These are phyloP conservation scores for Elaeis oleifera DNA, from an alignment of 202 grass and related monocot genomes.

Conservation along the genomic window DNA sequence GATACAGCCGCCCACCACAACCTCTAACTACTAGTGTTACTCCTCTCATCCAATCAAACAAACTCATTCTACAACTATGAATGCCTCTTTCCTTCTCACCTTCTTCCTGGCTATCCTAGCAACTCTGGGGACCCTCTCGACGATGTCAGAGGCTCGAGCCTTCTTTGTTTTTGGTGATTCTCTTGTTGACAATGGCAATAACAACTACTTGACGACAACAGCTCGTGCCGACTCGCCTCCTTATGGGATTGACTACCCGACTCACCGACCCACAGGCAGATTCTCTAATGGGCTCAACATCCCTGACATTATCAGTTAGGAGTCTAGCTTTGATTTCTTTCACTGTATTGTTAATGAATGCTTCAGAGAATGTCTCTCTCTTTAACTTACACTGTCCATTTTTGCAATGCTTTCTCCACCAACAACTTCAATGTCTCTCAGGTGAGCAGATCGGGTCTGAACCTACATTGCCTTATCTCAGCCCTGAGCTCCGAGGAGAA, in stretches of 20 bases:
- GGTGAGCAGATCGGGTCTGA: constrained; percentile 65
- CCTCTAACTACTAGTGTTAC: constrained; percentile 9
- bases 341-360: too few relatives aligned
- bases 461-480: constrained; percentile 73
- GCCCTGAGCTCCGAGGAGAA: constrained; percentile 59
- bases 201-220: constrained; percentile 78
- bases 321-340: background rate
- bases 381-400: too few relatives aligned
- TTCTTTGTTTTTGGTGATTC: constrained; percentile 99
- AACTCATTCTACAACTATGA: too few relatives aligned
- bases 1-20: background rate
- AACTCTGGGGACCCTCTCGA: constrained; percentile 17
- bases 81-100: constrained; percentile 14
- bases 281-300: constrained; percentile 97
- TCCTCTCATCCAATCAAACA: background rate
- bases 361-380: too few relatives aligned
- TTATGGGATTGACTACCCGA: constrained; percentile 88
- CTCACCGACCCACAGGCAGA: constrained; percentile 65
- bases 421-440: constrained; percentile 11
- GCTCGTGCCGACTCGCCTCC: constrained; percentile 72
- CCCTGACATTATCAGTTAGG: constrained; percentile 88
- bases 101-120: background rate
- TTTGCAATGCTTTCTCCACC: too few relatives aligned
- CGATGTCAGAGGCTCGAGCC: constrained; percentile 31
- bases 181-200: constrained; percentile 92